Base-by-base conservation (phyloP, 2,329 filamentous ascomycete genomes). In the Fusarium anguioides region DNA sequence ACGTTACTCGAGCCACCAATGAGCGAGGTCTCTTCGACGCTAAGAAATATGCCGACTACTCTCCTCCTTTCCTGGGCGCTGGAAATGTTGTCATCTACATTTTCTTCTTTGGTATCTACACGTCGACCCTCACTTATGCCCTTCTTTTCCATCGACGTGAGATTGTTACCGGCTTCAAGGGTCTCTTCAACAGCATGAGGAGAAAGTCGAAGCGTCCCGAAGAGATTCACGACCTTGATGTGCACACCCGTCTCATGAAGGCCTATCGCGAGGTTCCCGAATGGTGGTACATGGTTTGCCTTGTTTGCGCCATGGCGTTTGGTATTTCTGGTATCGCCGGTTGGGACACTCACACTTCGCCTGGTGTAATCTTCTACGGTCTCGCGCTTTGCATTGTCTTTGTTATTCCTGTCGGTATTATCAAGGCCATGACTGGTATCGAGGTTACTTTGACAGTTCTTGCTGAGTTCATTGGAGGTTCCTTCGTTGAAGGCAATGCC, bases 31-130 rank as follows among this genome's bases (percentile, higher is more conserved):
- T 83, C 11, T 84, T 86, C 60, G 78, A 84, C 55, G 64, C 74
- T 8, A 74, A 75, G 27, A 81, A 81, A 51, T 86, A 86, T 67
- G 76, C 79, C 35, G 71, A 74, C 2, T 87, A 87, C 72, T 86
- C 83, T 5, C 83, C 83, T 0, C 83, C 83, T 0, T 87, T 82
- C 66, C 72, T 87, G 24, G 75, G 81, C 1, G 83, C 85, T 14
- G 82, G 79, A 17, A 84, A 83, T 54, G 72, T 84, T n/a, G 76
- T 79, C 27, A 77, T 83, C n/a, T 87, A 86, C 76, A 77, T 84
- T 64, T 84, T 83, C 72, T 86, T 85, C 76, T 87, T 87, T 56
- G 83, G 80, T 48, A 81, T 85, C 27, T 86, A 86, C 66, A 79
- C 84, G 0, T 82, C 84, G 18, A 82, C 81, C 0, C 73, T 87